phyloP scores from a whole-genome alignment of 1,284 basidiomycete species.

The Cryptococcus wingfieldii region DNA sequence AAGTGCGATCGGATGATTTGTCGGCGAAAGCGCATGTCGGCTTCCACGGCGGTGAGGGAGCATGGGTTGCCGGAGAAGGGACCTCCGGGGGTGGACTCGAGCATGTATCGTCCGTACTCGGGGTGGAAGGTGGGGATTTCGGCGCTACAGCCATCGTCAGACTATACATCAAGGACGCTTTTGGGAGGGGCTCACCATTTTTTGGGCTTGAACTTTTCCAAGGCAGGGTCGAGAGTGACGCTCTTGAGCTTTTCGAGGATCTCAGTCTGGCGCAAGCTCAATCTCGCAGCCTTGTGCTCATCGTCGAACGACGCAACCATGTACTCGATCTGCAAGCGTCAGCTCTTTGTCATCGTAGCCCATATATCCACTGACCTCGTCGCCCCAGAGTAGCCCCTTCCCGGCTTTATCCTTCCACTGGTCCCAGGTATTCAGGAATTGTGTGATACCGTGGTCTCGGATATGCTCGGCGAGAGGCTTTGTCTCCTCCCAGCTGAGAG shows the following conservation, averaged over 20 bases:
- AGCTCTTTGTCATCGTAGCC: background rate
- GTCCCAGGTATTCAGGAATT: constrained; percentile 92
- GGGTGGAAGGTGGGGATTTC: constrained; percentile 92
- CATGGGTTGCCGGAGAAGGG: constrained; percentile 84
- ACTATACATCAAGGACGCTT: background rate
- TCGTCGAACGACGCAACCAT: constrained; percentile 89
- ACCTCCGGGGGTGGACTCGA: constrained; percentile 92
- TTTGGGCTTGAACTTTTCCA: constrained; percentile 52
- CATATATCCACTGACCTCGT: constrained; percentile 67
- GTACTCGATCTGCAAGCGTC: constrained; percentile 73
- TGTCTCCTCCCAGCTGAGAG: constrained; percentile 86
- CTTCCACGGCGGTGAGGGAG: constrained; percentile 84
- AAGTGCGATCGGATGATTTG: constrained; percentile 79
- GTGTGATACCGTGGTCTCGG: constrained; percentile 85
- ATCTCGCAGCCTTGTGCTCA: constrained; percentile 67
- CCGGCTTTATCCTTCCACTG: constrained; percentile 85
- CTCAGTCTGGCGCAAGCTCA: constrained; percentile 90
- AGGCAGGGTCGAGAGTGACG: constrained; percentile 62
- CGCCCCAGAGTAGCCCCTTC: constrained; percentile 95
- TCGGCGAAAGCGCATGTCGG: constrained; percentile 90
- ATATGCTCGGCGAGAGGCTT: constrained; percentile 86
- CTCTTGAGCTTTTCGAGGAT: constrained; percentile 76
- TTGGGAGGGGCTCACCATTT: constrained; percentile 25
- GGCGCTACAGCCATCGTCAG: constrained; percentile 52
- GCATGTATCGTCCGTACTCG: constrained; percentile 98